Conservation (phyloP, 371 early-diverging fungal species). For the Blastocladiella emersonii region DNA sequence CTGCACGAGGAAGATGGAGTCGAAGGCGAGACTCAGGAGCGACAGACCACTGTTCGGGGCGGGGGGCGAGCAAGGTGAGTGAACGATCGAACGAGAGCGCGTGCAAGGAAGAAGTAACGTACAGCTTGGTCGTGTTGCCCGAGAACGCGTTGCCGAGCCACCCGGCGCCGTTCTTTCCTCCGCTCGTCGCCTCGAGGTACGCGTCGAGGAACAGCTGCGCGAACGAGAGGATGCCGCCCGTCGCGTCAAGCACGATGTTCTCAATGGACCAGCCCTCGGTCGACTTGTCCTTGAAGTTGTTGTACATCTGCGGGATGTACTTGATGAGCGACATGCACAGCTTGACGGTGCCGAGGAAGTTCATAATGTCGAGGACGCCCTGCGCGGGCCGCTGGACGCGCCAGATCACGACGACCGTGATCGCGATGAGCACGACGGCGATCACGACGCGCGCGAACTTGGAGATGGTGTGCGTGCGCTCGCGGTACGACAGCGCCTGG, state of each 20-base stretch:
- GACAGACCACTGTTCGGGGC: neutral
- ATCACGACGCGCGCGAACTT: too few relatives aligned
- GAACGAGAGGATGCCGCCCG: constrained; percentile 70
- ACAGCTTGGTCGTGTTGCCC: constrained; percentile 6
- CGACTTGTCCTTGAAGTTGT: constrained; percentile 60
- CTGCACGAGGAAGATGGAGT: constrained; percentile 67
- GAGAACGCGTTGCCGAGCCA: neutral
- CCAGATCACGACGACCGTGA: too few relatives aligned
- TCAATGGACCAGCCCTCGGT: constrained; percentile 87
- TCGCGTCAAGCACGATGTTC: constrained; percentile 78
- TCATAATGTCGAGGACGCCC: constrained; percentile 47
- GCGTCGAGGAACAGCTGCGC: constrained; percentile 70
- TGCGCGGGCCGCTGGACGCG: too few relatives aligned
- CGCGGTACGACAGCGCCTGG: constrained; percentile 27
- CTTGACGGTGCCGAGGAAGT: constrained; percentile 67
- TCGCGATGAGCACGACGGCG: neutral
- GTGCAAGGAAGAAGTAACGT: constrained; percentile 5
- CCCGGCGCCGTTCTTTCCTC: neutral
- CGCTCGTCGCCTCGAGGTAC: neutral
- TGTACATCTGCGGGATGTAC: constrained; percentile 74
- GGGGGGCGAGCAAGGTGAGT: too few relatives aligned
- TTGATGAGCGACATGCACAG: constrained; percentile 61
- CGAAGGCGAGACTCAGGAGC: constrained; percentile 47
- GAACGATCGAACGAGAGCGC: too few relatives aligned
- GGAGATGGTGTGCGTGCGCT: neutral